These are phyloP conservation scores for Mortierella alpina DNA, from an alignment of 192 early-diverging fungal genomes.

Conservation along the genomic window DNA sequence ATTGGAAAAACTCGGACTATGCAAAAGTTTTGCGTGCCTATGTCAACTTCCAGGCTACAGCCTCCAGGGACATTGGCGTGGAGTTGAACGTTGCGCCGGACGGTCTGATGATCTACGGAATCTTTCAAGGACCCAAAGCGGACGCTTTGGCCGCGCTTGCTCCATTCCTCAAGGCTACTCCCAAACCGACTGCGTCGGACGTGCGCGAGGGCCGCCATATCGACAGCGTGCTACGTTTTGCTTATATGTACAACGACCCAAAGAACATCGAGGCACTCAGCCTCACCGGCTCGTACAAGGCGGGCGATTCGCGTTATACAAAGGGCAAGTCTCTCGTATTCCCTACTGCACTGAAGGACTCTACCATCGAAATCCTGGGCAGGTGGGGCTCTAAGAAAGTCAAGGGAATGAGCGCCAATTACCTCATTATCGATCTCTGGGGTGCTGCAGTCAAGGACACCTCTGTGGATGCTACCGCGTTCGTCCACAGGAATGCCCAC, in stretches of 20 bases:
- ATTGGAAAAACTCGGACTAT: constrained; percentile 10
- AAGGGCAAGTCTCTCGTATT: constrained; percentile 49
- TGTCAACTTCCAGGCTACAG: constrained; percentile 24
- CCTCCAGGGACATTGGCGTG: constrained; percentile 38
- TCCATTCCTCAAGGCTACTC: constrained; percentile 16
- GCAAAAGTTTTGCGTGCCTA: constrained; percentile 16
- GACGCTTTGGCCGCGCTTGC: constrained; percentile 7
- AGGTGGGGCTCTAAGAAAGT: constrained; percentile 24
- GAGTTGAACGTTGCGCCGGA: constrained; percentile 39
- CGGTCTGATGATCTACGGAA: constrained; percentile 36
- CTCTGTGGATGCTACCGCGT: constrained; percentile 30
- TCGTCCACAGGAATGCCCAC: constrained; percentile 46
- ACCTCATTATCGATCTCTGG: constrained; percentile 55
- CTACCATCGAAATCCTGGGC: constrained; percentile 25
- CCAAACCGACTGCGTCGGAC: constrained; percentile 10
- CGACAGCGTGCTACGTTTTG: constrained; percentile 36
- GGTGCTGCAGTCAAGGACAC: constrained; percentile 31
- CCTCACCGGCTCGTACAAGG: constrained; percentile 11
- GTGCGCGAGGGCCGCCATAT: constrained; percentile 38
- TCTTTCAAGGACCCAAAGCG: constrained; percentile 36
- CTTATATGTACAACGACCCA: constrained; percentile 20
- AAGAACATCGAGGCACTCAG: constrained; percentile 27
- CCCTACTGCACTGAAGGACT: constrained; percentile 8
- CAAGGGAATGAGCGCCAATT: constrained; percentile 18
- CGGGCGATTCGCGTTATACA: constrained; percentile 33